A percentile compares a stretch with the other conserved stretches of the same genome.
phyloP scores from a whole-genome alignment of 75 land plant genomes.

The Pinus taeda region DNA sequence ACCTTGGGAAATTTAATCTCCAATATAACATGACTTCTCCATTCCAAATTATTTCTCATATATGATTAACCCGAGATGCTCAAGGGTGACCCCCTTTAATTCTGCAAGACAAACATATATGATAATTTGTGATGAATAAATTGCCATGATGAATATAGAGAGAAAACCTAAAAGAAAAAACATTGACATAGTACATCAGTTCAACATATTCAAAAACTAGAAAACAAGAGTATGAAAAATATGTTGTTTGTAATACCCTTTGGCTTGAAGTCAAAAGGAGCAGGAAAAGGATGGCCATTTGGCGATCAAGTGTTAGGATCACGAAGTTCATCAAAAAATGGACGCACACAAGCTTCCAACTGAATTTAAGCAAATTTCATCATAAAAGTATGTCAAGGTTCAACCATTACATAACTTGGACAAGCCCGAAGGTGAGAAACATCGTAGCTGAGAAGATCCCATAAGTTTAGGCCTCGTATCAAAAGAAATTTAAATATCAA shows the following conservation, averaged over 20 bases:
- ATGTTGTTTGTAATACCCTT: constrained; percentile 7
- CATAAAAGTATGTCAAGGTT: not conserved
- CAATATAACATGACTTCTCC: too few species aligned
- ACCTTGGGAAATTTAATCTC: too few species aligned
- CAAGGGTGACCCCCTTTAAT: constrained; percentile 43
- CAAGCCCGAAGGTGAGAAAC: too few species aligned
- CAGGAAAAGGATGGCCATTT: constrained; percentile 46
- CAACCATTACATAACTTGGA: too few species aligned
- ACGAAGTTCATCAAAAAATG: constrained; percentile 48
- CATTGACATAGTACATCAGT: too few species aligned
- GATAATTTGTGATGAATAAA: not conserved
- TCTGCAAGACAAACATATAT: constrained; percentile 29
- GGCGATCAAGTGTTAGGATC: constrained; percentile 38
- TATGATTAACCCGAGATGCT: too few species aligned
- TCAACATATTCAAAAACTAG: too few species aligned
- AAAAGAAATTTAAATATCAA: too few species aligned
- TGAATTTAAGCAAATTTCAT: too few species aligned
- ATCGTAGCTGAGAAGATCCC: too few species aligned
- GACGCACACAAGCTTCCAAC: constrained; percentile 37
- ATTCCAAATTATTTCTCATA: too few species aligned
- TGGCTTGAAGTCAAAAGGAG: constrained; percentile 48
- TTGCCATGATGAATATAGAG: not conserved
- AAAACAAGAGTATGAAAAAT: not conserved
- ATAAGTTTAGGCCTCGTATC: too few species aligned
- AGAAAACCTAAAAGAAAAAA: not conserved